Evolutionary conservation across 2,329 filamentous ascomycete species (phyloP).

Genomic region (Nemania diffusa): DNA sequence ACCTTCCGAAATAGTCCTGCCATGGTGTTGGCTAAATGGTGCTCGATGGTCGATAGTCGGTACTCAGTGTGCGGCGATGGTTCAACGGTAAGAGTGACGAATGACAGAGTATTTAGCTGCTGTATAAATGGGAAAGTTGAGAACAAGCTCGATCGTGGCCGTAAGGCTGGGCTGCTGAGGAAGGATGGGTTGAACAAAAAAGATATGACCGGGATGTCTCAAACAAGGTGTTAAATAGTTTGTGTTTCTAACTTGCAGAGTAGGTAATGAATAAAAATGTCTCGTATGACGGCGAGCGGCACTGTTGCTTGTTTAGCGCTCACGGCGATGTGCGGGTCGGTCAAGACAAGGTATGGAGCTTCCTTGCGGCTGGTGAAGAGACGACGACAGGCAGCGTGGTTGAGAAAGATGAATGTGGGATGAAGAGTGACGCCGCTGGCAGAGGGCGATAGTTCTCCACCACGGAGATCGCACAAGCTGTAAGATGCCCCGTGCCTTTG

Average conservation of each 20-base stretch:
- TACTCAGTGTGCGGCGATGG: conserved; percentile 20
- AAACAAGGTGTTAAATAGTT: conserved; percentile 54
- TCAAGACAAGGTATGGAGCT: conserved; percentile 45
- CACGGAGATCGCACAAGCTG: conserved; percentile 54
- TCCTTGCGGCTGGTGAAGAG: conserved; percentile 44
- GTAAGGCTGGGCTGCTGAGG: conserved; percentile 42
- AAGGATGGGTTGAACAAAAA: conserved; percentile 43
- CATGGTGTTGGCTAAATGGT: conserved; percentile 66
- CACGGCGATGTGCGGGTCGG: conserved; percentile 46
- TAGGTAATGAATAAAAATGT: conserved; percentile 54
- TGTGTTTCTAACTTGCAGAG: conserved; percentile 49
- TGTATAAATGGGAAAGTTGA: conserved; percentile 42
- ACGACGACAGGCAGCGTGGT: conserved; percentile 38
- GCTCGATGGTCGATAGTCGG: background rate
- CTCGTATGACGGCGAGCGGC: conserved; percentile 53
- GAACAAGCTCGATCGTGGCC: conserved; percentile 40
- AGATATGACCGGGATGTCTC: conserved; percentile 45
- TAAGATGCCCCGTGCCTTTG: conserved; percentile 52
- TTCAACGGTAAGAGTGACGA: conserved; percentile 14
- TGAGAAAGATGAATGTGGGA: conserved; percentile 44
- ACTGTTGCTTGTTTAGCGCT: conserved; percentile 48
- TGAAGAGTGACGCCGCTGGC: conserved; percentile 50
- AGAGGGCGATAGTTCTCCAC: conserved; percentile 53
- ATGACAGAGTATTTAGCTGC: conserved; percentile 12
- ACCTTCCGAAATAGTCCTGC: conserved; percentile 91